phyloP scores from a whole-genome alignment of 495 filamentous ascomycete genomes.

The Aspergillus wentii region DNA sequence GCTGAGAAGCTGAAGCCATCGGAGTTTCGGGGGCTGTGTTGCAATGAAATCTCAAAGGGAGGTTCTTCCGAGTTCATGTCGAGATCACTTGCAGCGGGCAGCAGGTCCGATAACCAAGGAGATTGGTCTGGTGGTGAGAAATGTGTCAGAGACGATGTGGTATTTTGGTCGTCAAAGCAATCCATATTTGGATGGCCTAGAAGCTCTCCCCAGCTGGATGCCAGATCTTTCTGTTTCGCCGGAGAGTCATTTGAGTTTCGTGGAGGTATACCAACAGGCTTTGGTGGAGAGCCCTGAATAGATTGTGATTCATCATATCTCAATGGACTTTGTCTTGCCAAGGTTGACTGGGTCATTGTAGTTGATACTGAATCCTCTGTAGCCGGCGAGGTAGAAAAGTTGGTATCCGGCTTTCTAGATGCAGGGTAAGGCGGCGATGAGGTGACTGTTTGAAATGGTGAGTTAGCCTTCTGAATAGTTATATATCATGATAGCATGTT shows the following conservation, averaged over 20 bases:
- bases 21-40: conserved; percentile 1
- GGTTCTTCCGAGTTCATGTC: conserved; percentile 7
- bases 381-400: conserved; percentile 2
- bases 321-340: neutral
- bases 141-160: conserved; percentile 9
- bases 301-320: too few relatives aligned
- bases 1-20: conserved; percentile 29
- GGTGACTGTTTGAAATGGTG: conserved; percentile 7
- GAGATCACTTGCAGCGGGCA: conserved; percentile 3
- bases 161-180: conserved; percentile 8
- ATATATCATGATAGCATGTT: too few relatives aligned
- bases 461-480: too few relatives aligned
- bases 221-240: conserved; percentile 3
- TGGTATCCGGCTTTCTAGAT: neutral
- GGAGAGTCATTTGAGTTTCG: conserved; percentile 1
- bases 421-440: conserved; percentile 4
- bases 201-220: conserved; percentile 7
- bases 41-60: conserved; percentile 2
- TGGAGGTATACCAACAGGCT: neutral
- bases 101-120: conserved; percentile 13
- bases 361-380: conserved; percentile 12
- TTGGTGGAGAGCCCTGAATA: neutral
- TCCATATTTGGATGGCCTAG: conserved; percentile 6
- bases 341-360: neutral
- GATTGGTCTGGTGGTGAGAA: conserved; percentile 9